phyloP scores from a whole-genome alignment of 306 rosid genomes.

The Lathyrus aphaca region DNA sequence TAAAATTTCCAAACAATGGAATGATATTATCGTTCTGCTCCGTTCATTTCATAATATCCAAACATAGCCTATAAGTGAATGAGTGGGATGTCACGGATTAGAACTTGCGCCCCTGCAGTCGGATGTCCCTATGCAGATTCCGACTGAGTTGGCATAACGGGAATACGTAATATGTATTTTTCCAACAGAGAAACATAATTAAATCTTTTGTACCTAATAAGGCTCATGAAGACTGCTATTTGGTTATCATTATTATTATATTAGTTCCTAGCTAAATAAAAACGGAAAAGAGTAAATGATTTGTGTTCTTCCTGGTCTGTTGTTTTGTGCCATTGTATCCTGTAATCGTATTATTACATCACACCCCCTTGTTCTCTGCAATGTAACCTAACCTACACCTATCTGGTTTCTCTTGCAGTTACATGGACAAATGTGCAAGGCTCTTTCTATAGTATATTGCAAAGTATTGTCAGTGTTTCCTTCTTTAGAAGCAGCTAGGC shows the following conservation, averaged over 20 bases:
- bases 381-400: conserved; percentile 7
- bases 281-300: not conserved
- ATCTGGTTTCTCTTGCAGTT: conserved; percentile 59
- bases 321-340: not conserved
- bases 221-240: conserved; percentile 1
- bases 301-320: conserved; percentile 16
- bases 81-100: no score
- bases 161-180: not conserved
- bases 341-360: not conserved
- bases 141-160: no score
- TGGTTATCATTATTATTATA: conserved; percentile 10
- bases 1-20: no score
- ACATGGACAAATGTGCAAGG: conserved; percentile 95
- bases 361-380: conserved; percentile 15
- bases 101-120: no score
- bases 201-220: conserved; percentile 3
- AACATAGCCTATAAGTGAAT: no score
- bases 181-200: not conserved
- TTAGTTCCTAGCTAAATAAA: conserved; percentile 21
- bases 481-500: conserved; percentile 94
- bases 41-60: no score
- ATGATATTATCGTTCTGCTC: no score
- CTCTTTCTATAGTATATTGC: conserved; percentile 73
- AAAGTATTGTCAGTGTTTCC: conserved; percentile 83
- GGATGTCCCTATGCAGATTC: no score